Evolutionary conservation across 139 green algal genomes (phyloP).

Genomic region (Raphidocelis subcapitata): DNA sequence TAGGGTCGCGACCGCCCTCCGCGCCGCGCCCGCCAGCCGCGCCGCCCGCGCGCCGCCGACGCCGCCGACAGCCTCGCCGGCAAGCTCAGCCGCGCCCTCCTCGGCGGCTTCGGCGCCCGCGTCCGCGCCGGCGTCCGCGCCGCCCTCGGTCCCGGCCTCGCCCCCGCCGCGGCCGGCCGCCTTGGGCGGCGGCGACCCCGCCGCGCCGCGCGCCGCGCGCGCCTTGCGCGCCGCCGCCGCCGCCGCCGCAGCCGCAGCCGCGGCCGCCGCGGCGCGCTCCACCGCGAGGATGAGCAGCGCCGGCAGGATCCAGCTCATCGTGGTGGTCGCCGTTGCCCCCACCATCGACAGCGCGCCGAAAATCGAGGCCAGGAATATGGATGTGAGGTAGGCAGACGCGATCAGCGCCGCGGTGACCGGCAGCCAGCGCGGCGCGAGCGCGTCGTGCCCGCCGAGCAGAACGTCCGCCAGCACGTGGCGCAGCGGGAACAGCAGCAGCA

Average conservation of each 20-base stretch:
- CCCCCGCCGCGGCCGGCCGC: background rate
- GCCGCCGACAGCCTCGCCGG: too few relatives aligned
- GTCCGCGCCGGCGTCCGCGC: too few relatives aligned
- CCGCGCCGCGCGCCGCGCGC: too few relatives aligned
- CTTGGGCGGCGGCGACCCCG: too few relatives aligned
- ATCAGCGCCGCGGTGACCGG: constrained; percentile 8
- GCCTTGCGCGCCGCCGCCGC: too few relatives aligned
- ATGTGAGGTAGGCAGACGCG: background rate
- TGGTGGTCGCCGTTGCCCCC: constrained; percentile 17
- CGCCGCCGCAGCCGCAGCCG: too few relatives aligned
- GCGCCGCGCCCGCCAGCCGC: too few relatives aligned
- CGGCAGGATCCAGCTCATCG: constrained; percentile 24
- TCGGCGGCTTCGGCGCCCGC: too few relatives aligned
- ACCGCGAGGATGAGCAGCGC: constrained; percentile 9
- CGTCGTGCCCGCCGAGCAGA: constrained; percentile 10
- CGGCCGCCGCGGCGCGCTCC: background rate
- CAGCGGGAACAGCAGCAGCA: constrained; percentile 25
- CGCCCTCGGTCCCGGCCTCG: too few relatives aligned
- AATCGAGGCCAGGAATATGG: constrained; percentile 21
- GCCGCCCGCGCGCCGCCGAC: too few relatives aligned
- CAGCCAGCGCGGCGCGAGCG: constrained; percentile 1
- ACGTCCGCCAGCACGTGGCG: constrained; percentile 23
- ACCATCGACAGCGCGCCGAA: constrained; percentile 19
- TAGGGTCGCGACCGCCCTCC: background rate
- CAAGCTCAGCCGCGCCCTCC: too few relatives aligned